Percentiles rank a stretch among this genome's conserved stretches.
Conservation (phyloP, 768 basidiomycete genomes). For the Mycena polygramma region DNA sequence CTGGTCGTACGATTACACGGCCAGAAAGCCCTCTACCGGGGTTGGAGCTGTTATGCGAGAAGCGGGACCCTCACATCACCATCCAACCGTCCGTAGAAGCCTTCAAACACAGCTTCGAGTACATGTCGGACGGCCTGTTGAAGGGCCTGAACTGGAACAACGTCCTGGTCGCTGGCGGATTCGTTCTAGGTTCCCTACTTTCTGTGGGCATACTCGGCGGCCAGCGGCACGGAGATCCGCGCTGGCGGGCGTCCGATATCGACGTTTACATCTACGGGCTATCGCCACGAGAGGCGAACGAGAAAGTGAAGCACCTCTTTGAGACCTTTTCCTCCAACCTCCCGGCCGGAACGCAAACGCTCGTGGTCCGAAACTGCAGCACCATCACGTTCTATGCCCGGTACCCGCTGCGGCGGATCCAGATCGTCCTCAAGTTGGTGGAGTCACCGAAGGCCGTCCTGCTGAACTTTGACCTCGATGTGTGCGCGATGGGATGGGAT, state of each 20-base stretch:
- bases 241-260: conserved; percentile 25
- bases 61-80: conserved; percentile 5
- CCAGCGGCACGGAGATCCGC: conserved; percentile 3
- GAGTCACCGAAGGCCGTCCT: conserved; percentile 22
- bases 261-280: conserved; percentile 29
- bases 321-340: conserved; percentile 24
- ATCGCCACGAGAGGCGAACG: conserved; percentile 4
- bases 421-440: conserved; percentile 26
- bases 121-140: conserved; percentile 25
- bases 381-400: conserved; percentile 29
- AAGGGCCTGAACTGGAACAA: conserved; percentile 27
- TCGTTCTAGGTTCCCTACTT: conserved; percentile 16
- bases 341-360: conserved; percentile 2
- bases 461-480: conserved; percentile 31
- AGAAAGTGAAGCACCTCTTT: conserved; percentile 20
- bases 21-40: conserved; percentile 3
- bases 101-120: conserved; percentile 19
- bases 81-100: conserved; percentile 26
- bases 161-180: conserved; percentile 24
- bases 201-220: conserved; percentile 12
- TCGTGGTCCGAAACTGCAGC: conserved; percentile 21
- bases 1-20: conserved; percentile 11
- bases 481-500: conserved; percentile 34
- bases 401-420: conserved; percentile 30
- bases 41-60: conserved; percentile 6